phyloP scores from a whole-genome alignment of 176 grass and related monocot species.

The Dendrocalamus sinicus region DNA sequence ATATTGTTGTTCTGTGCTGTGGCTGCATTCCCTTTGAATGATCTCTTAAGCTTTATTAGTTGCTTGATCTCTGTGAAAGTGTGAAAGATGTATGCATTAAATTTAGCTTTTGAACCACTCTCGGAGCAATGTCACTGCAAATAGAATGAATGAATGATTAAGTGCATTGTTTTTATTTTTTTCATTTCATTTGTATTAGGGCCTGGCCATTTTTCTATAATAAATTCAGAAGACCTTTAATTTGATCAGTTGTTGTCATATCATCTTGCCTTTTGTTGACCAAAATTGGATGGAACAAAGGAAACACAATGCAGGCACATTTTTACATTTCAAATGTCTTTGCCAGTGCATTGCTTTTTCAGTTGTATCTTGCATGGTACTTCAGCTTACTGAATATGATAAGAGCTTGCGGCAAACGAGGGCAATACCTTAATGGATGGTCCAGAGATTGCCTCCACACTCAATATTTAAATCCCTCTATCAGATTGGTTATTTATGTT shows the following conservation, averaged over 20 bases:
- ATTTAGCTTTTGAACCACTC: neutral
- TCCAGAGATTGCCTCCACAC: neutral
- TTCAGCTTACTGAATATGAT: conserved; percentile 18
- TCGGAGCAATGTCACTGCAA: neutral
- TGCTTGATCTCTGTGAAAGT: neutral
- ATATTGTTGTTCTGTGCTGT: neutral
- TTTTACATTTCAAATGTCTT: neutral
- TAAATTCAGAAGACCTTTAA: neutral
- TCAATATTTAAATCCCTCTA: neutral
- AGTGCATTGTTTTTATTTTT: neutral
- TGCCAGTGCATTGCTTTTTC: neutral
- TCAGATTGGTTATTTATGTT: neutral
- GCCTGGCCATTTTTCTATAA: neutral
- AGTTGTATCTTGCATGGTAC: neutral
- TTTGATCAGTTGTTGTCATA: neutral
- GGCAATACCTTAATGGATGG: conserved; percentile 1
- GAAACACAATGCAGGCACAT: neutral
- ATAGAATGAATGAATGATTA: neutral
- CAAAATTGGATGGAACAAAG: neutral
- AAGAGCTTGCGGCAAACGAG: neutral
- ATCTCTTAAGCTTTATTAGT: conserved; percentile 3
- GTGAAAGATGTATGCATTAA: neutral
- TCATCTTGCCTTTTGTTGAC: neutral
- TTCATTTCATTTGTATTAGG: conserved; percentile 22
- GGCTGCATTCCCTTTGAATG: neutral